phyloP scores from a whole-genome alignment of 805 yeast species.

The Metschnikowia drakensbergensis region DNA sequence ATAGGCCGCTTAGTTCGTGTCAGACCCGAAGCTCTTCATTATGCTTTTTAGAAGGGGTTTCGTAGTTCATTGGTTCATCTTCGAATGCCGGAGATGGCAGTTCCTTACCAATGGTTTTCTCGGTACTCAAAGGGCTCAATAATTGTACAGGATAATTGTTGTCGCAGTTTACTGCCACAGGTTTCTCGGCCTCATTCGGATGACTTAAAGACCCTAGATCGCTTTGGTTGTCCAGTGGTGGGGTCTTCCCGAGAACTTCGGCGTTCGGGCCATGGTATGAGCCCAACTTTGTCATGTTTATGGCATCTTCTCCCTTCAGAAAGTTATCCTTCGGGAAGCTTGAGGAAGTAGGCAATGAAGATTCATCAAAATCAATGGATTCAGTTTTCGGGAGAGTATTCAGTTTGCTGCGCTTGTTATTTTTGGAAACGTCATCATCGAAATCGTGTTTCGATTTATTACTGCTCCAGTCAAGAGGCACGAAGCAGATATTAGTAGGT shows the following conservation, averaged over 20 bases:
- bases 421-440: not conserved
- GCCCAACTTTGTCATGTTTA: not conserved
- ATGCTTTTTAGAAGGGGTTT: not conserved
- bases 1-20: not conserved
- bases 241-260: not conserved
- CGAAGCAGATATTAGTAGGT: conserved; percentile 15
- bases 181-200: not conserved
- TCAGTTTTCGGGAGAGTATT: not conserved
- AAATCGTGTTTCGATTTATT: not conserved
- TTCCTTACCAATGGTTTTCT: not conserved
- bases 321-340: not conserved
- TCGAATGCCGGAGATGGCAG: not conserved
- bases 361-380: not conserved
- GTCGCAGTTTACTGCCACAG: not conserved
- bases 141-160: not conserved
- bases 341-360: not conserved
- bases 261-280: not conserved
- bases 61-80: not conserved
- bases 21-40: conserved; percentile 1
- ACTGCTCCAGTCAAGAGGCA: conserved; percentile 9
- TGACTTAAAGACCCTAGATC: not conserved
- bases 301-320: not conserved
- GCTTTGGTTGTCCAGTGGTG: not conserved
- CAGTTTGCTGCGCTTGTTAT: conserved; percentile 2
- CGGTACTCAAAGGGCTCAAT: conserved; percentile 4